phyloP scores from a whole-genome alignment of 129 eudicot species.

The Scalesia atractyloides region DNA sequence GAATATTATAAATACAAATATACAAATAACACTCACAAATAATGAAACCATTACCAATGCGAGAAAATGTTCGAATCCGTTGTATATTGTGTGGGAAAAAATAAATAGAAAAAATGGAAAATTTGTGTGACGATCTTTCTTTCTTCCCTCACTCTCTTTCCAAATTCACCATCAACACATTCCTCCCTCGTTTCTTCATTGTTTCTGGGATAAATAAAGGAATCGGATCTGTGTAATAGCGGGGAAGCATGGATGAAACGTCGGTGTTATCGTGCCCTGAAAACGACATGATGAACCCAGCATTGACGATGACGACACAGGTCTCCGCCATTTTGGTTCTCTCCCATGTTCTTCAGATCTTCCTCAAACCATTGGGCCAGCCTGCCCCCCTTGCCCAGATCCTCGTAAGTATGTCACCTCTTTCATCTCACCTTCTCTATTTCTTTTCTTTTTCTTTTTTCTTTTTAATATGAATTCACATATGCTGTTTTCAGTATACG shows the following conservation, averaged over 20 bases:
- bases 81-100: too few relatives aligned
- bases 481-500: not conserved
- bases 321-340: conserved; percentile 74
- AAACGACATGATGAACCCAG: conserved; percentile 68
- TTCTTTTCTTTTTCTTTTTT: not conserved
- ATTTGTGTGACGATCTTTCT: conserved; percentile 27
- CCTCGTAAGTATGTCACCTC: conserved; percentile 82
- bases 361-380: conserved; percentile 71
- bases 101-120: conserved; percentile 21
- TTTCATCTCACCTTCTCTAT: conserved; percentile 8
- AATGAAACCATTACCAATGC: too few relatives aligned
- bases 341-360: conserved; percentile 75
- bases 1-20: too few relatives aligned
- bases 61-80: too few relatives aligned
- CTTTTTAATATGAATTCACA: rapidly evolving
- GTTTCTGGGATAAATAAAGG: not conserved
- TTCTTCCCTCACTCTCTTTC: not conserved
- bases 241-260: conserved; percentile 19
- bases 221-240: not conserved
- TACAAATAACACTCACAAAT: too few relatives aligned
- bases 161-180: conserved; percentile 19
- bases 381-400: conserved; percentile 86
- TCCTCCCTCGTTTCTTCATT: not conserved
- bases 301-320: conserved; percentile 75
- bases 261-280: conserved; percentile 31